These are phyloP conservation scores for Aspergillus niger DNA, from an alignment of 2,329 filamentous ascomycete genomes.

Conservation along the genomic window DNA sequence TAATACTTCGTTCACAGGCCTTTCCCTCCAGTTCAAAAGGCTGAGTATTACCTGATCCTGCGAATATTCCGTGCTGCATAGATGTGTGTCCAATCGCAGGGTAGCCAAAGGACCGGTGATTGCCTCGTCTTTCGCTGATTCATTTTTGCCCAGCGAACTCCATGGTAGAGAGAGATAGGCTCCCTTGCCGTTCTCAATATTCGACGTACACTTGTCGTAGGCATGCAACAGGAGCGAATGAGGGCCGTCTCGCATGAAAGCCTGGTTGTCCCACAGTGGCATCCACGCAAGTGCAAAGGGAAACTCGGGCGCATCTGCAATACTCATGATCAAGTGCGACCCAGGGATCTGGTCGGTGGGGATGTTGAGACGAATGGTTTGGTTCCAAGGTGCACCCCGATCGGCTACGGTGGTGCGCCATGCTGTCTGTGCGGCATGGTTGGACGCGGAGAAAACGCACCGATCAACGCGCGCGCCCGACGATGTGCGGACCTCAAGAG, in stretches of 20 bases:
- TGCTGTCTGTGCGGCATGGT: slow-evolving; percentile 73
- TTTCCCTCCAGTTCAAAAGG: slow-evolving; percentile 82
- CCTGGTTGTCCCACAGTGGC: slow-evolving; percentile 88
- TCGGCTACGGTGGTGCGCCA: slow-evolving; percentile 85
- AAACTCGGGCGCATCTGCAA: slow-evolving; percentile 81
- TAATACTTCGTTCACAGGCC: slow-evolving; percentile 69
- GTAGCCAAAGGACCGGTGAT: slow-evolving; percentile 77
- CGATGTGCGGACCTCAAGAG: slow-evolving; percentile 79
- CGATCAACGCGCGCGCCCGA: slow-evolving; percentile 81
- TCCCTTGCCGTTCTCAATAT: slow-evolving; percentile 69
- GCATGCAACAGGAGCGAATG: slow-evolving; percentile 84
- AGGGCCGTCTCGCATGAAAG: slow-evolving; percentile 82
- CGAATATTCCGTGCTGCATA: slow-evolving; percentile 93
- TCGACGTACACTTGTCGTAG: slow-evolving; percentile 86
- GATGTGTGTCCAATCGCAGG: slow-evolving; percentile 77
- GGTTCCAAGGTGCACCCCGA: slow-evolving; percentile 80
- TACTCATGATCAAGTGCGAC: slow-evolving; percentile 84
- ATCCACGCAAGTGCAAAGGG: slow-evolving; percentile 92
- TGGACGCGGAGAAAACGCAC: slow-evolving; percentile 85
- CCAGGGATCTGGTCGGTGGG: slow-evolving; percentile 76
- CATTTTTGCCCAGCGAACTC: slow-evolving; percentile 67
- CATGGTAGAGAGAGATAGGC: slow-evolving; percentile 86
- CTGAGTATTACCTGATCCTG: slow-evolving; percentile 86
- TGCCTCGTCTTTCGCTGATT: slow-evolving; percentile 69
- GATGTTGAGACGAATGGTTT: slow-evolving; percentile 81